Percentiles rank a stretch among this genome's conserved stretches.
These are phyloP conservation scores for Bipolaris gigantea DNA, from an alignment of 2,329 filamentous ascomycete genomes.

Conservation along the genomic window DNA sequence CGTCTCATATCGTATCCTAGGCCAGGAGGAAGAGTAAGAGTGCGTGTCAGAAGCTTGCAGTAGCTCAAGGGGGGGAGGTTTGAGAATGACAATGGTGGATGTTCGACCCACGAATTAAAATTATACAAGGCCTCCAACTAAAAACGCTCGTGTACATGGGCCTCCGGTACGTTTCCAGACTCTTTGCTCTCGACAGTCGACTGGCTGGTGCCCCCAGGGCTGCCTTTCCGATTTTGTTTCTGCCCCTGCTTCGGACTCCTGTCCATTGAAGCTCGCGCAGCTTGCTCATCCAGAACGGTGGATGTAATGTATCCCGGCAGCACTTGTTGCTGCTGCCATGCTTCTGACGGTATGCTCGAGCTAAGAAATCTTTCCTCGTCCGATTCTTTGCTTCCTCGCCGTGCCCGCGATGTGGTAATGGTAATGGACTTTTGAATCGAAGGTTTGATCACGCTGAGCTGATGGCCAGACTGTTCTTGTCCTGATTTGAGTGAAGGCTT, in stretches of 20 bases:
- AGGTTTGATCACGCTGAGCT: constrained; percentile 22
- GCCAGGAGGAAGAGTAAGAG: too few relatives aligned
- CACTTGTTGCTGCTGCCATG: constrained; percentile 18
- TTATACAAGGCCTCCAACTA: neutral
- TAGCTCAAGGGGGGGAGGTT: too few relatives aligned
- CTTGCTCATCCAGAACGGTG: constrained; percentile 19
- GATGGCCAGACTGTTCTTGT: constrained; percentile 10
- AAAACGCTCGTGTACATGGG: constrained; percentile 6
- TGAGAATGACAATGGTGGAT: neutral
- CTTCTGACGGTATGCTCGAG: constrained; percentile 10
- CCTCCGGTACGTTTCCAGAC: constrained; percentile 1
- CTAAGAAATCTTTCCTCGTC: constrained; percentile 28
- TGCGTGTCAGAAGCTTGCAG: too few relatives aligned
- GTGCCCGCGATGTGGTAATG: constrained; percentile 27
- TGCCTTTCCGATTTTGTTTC: constrained; percentile 11
- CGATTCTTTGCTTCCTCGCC: constrained; percentile 23
- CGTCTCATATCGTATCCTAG: too few relatives aligned
- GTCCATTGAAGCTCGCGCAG: neutral
- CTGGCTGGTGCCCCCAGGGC: constrained; percentile 15
- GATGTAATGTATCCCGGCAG: constrained; percentile 21
- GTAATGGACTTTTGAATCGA: constrained; percentile 20
- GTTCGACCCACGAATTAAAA: neutral
- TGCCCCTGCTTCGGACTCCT: neutral
- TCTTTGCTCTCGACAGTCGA: constrained; percentile 17
- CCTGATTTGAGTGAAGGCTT: constrained; percentile 13